Evolutionary conservation across 345 rosid species (phyloP), one percentile per base, ranked within the genome.

Genomic region (Chamaenerion angustifolium): DNA sequence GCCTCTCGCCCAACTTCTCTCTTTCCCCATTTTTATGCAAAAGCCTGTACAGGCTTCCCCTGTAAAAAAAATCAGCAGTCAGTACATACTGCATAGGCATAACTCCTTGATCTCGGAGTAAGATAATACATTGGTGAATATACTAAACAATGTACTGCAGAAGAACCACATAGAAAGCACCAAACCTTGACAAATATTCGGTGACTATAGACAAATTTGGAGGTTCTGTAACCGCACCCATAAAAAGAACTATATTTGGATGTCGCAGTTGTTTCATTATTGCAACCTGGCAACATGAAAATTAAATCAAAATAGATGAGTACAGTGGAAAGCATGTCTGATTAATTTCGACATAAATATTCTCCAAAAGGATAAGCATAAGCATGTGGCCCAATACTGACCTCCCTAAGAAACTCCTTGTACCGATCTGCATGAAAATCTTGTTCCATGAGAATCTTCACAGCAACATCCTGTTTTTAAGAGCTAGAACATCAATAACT

Each of bases 371-470:
- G 37, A 31, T 31, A 31, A 5, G 37, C 37, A 35, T 14, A 42
- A 31, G 54, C 54, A 55, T 61, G 52, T 56, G 82, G 96, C 99
- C 85, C 97, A 70, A 95, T 13, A 17, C 15, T 8, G 8, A 50
- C 35, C 54, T 50, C 54, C 11, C 42, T 80, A 80, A 88, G 55
- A 74, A 88, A 93, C 71, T 93, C 99, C 66, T 77, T 76, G 42
- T 78, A 72, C 16, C 78, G 87, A 64, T 93, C 99, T 40, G 74
- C 80, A 69, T 79, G 92, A 61, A 77, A 79, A 51, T 88, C 99
- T 75, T 88, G 97, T 65, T 88, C 99, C 95, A 93, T 88, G 66
- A 93, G 96, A 70, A 88, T 85, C 81, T 93, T 93, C 74, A 93
- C 99, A 35, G 99, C 99, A 70, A 93, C 99, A 70, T 93, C 97